These are phyloP conservation scores for Trametes coccinea DNA, from an alignment of 768 basidiomycete genomes.

Conservation along the genomic window DNA sequence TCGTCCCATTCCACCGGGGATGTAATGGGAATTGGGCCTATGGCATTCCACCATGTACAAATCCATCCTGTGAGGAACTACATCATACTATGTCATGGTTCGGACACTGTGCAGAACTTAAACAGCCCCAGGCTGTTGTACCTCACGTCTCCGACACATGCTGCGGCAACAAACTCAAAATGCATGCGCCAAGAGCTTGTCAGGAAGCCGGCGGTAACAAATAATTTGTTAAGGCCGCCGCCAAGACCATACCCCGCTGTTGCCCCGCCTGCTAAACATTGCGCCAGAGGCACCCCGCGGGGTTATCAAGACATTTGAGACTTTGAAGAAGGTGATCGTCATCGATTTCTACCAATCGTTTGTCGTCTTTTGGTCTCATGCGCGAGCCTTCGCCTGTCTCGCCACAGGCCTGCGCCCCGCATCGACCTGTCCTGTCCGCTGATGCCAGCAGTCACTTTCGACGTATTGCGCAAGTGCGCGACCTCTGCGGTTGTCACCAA, in stretches of 20 bases:
- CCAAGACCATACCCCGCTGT: neutral
- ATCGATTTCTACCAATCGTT: neutral
- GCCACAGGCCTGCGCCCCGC: no score
- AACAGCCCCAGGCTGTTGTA: neutral
- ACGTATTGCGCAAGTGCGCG: neutral
- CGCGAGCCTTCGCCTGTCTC: neutral
- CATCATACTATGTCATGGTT: no score
- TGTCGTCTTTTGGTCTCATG: neutral
- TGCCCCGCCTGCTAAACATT: neutral
- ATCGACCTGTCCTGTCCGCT: no score
- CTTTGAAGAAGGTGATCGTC: neutral
- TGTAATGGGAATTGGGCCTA: no score
- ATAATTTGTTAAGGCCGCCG: neutral
- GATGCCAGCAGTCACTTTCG: neutral
- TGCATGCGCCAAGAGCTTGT: neutral
- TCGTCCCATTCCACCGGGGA: no score
- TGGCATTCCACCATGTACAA: no score
- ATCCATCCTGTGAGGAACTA: no score
- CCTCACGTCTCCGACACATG: neutral
- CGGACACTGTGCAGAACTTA: neutral
- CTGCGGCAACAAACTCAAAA: no score
- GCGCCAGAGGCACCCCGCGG: neutral
- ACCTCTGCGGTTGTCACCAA: neutral
- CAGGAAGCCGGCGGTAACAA: neutral
- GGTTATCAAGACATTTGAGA: constrained; percentile 3